Base-by-base conservation (phyloP, 2,329 filamentous ascomycete genomes). In the Aspergillus sp. region DNA sequence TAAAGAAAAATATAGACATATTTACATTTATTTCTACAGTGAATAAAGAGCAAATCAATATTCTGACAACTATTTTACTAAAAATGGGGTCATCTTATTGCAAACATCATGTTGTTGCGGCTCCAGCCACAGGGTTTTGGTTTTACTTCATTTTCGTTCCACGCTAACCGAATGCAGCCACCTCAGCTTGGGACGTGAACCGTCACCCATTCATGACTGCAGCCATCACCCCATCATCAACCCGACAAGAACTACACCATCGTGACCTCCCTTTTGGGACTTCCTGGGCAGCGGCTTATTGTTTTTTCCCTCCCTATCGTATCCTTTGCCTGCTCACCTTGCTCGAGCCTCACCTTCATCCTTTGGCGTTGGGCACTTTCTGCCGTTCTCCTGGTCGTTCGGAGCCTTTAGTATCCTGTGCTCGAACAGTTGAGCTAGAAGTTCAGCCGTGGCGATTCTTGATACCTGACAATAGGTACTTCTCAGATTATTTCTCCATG, bases 401-500 rank as follows among this genome's bases (percentile, higher is more conserved):
- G 56, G 57, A 62, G 59, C 60, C 56, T 57, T 56, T 19, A 19
- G 19, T 19, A 19, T 19, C 19, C 19, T 19, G 58, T 54, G 57
- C 55, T 61, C 53, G 57, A 59, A 37, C 53, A 61, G 52, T 52
- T 56, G 44, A 61, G 50, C 54, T 57, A 62, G 51, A 58, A 62
- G 59, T 66, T 59, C 57, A 60, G 61, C 59, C 57, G 67, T 70
- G 68, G 65, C 67, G 62, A 66, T 62, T 59, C 57, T 58, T 58
- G 61, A 60, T 62, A 61, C 60, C 60, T 72, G 62, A 70, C 60
- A 62, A 63, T 62, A 69, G 66, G 68, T 70, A 67, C 47, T 50
- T 50, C 36, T 40, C 47, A 48, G 48, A 47, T 46, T 45, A 46
- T 47, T 47, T 51, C 52, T 46, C 48, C 45, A 42, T 49, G 33